Percentiles rank a stretch among this genome's conserved stretches.
phyloP scores from a whole-genome alignment of 2,329 filamentous ascomycete species.

The Leptographium galeiforme region DNA sequence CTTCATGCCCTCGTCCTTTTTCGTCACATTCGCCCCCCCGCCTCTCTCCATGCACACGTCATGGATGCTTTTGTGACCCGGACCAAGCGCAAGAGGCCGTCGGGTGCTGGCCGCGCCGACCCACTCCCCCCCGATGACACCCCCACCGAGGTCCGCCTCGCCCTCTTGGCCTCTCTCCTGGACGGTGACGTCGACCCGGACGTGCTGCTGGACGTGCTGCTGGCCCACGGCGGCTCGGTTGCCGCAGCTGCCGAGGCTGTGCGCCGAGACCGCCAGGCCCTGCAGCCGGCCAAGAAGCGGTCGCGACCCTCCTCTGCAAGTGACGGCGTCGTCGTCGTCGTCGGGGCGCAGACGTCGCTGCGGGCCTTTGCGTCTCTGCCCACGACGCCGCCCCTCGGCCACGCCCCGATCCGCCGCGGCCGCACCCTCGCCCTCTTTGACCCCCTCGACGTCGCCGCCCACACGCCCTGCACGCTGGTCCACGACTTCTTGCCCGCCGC shows the following conservation, averaged over 20 bases:
- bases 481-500: constrained; percentile 72
- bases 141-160: constrained; percentile 80
- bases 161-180: constrained; percentile 66
- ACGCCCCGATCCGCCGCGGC: constrained; percentile 55
- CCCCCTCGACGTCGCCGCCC: constrained; percentile 62
- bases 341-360: constrained; percentile 52
- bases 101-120: background rate
- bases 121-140: constrained; percentile 35
- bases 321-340: background rate
- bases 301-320: no score
- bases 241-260: constrained; percentile 48
- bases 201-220: constrained; percentile 61
- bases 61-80: constrained; percentile 47
- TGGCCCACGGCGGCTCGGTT: constrained; percentile 68
- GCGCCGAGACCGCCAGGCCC: constrained; percentile 17
- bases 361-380: constrained; percentile 30
- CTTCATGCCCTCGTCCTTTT: no score
- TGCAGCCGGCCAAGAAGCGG: constrained; percentile 10
- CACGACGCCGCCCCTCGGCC: background rate
- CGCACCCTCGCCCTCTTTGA: constrained; percentile 74
- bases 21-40: background rate
- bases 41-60: background rate
- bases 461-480: constrained; percentile 84
- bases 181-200: constrained; percentile 46
- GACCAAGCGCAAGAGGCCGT: constrained; percentile 33